Evolutionary conservation across 2,329 filamentous ascomycete genomes (phyloP), one percentile per base, ranked within the genome.

Genomic region (Hortaea werneckii): DNA sequence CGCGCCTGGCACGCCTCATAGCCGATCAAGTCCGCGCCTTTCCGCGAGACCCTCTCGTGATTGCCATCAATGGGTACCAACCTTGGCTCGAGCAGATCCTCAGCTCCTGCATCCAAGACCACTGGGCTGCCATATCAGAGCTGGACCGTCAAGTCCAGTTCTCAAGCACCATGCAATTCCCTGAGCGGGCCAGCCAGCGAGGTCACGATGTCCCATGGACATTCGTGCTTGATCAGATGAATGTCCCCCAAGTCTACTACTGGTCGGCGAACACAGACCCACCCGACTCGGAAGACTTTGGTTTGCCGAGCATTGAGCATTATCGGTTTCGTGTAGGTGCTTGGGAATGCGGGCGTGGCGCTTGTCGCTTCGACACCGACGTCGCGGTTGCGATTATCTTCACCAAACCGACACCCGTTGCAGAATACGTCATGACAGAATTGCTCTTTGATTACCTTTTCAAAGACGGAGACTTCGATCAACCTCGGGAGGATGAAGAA

Each of bases 161-260:
- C 42, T 58, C 59, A 1, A 52, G 50, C 20, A 61, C 61, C 2
- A 61, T 64, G 52, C 60, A 63, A 38, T 64, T 65, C 35, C 63
- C 63, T 0, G 59, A 65, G 48, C 56, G 56, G 43, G 58, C 59
- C 20, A 59, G 51, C 41, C 60, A 59, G 40, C 52, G 58, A 3
- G 56, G 55, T 3, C 52, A 53, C 35, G 54, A 54, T 35, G 56
- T 62, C 9, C 62, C 63, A 0, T 65, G 63, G 63, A 61, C 61
- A 0, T 66, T 65, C 46, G 58, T 66, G 30, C 54, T 64, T n/a
- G 62, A 66, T 41, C 59, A 66, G 26, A 59, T 66, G 58, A 66
- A 66, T 20, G 56, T 66, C 1, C 62, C 63, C 4, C 59, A 65
- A 35, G 63, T 65, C n/a, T 66, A 61, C 49, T 63, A 58, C 46